These are phyloP conservation scores for Stereum hirsutum DNA, from an alignment of 1,284 basidiomycete genomes.

Conservation along the genomic window DNA sequence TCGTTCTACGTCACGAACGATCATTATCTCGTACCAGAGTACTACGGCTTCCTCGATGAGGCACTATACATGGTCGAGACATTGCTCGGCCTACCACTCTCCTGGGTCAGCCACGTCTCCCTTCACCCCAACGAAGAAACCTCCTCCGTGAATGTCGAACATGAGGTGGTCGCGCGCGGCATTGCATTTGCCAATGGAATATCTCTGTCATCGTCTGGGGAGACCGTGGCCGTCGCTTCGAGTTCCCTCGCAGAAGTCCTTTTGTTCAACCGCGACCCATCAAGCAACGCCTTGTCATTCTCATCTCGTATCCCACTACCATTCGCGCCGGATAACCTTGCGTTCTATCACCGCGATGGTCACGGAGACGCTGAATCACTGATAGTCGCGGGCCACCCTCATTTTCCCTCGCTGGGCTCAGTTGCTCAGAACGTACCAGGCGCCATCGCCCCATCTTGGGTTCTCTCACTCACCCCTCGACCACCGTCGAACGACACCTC, in stretches of 20 bases:
- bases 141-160: constrained; percentile 15
- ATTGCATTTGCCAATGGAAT: constrained; percentile 64
- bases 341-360: too few species aligned
- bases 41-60: constrained; percentile 37
- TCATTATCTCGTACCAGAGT: constrained; percentile 54
- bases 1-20: constrained; percentile 66
- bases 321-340: constrained; percentile 54
- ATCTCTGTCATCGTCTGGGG: constrained; percentile 39
- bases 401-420: constrained; percentile 39
- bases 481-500: constrained; percentile 7
- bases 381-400: constrained; percentile 57
- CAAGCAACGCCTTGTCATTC: constrained; percentile 30
- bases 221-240: constrained; percentile 45
- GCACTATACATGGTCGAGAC: constrained; percentile 47
- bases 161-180: constrained; percentile 28
- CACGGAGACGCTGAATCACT: constrained; percentile 36
- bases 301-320: constrained; percentile 37
- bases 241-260: constrained; percentile 36
- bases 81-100: constrained; percentile 42
- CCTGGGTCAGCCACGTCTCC: constrained; percentile 48
- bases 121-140: constrained; percentile 22
- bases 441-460: constrained; percentile 44
- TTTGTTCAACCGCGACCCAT: constrained; percentile 38
- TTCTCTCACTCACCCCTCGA: constrained; percentile 28
- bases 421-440: constrained; percentile 33